Evolutionary conservation across 345 rosid species (phyloP).

Genomic region (Bruguiera parviflora): DNA sequence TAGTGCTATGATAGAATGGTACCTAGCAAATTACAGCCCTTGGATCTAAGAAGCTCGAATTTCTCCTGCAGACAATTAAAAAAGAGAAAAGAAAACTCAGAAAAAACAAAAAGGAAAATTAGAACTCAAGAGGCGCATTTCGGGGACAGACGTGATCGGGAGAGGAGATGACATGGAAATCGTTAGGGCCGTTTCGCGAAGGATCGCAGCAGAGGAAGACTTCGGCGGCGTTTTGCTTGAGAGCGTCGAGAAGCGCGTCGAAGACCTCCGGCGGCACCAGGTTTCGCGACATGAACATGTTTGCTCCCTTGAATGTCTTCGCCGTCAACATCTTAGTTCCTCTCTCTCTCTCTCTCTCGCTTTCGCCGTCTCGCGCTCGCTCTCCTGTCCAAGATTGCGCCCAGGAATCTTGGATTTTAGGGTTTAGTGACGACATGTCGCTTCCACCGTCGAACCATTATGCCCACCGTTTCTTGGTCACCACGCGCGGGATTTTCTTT

Average conservation of each 20-base stretch:
- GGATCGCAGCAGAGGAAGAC: constrained; percentile 92
- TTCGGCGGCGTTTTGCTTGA: constrained; percentile 76
- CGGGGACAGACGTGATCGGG: constrained; percentile 49
- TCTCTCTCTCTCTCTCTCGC: background rate
- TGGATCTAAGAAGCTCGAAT: constrained; percentile 73
- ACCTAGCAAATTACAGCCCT: constrained; percentile 85
- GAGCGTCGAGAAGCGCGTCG: constrained; percentile 80
- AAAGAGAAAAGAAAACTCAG: background rate
- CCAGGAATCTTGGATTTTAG: too few relatives aligned
- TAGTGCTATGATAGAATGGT: background rate
- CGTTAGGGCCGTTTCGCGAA: constrained; percentile 62
- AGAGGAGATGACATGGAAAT: constrained; percentile 83
- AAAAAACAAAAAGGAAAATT: constrained; percentile 15
- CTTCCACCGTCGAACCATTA: too few relatives aligned
- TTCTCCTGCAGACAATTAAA: constrained; percentile 63
- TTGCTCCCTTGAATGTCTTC: constrained; percentile 63
- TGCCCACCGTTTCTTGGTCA: too few relatives aligned
- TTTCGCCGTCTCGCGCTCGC: too few relatives aligned
- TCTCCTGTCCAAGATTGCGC: too few relatives aligned
- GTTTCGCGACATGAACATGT: constrained; percentile 78
- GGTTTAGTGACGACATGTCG: too few relatives aligned
- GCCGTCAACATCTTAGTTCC: constrained; percentile 42
- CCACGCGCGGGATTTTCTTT: too few relatives aligned
- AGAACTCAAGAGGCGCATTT: background rate
- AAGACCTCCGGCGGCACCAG: constrained; percentile 84